A percentile compares a stretch with the other conserved stretches of the same genome.
Conservation (phyloP, 805 yeast genomes). For the Debaryomyces castellii region DNA sequence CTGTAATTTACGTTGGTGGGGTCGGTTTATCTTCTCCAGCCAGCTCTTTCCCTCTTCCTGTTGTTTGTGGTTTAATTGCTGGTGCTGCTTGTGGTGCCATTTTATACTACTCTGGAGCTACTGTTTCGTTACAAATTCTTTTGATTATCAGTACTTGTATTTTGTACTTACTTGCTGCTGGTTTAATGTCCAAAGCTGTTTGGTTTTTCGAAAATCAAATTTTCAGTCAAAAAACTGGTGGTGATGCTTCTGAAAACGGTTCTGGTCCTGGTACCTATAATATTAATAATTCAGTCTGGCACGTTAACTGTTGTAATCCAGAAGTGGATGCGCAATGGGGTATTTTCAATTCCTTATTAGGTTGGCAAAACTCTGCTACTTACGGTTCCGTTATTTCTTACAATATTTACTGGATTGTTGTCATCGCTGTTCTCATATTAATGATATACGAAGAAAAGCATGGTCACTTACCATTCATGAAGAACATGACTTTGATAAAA, state of each 20-base stretch:
- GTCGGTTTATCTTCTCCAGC: conserved; percentile 37
- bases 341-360: conserved; percentile 88
- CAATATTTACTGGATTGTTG: conserved; percentile 81
- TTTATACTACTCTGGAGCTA: conserved; percentile 80
- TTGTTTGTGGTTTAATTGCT: conserved; percentile 77
- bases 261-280: conserved; percentile 95
- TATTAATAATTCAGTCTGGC: conserved; percentile 81
- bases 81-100: conserved; percentile 71
- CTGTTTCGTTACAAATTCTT: conserved; percentile 82
- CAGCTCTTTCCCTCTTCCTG: conserved; percentile 90
- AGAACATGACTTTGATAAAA: conserved; percentile 33
- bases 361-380: conserved; percentile 98
- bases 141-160: conserved; percentile 85
- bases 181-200: conserved; percentile 88
- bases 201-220: conserved; percentile 81
- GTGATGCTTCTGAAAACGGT: conserved; percentile 93
- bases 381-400: conserved; percentile 88
- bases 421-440: conserved; percentile 53
- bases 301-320: conserved; percentile 96
- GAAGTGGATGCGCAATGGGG: conserved; percentile 94
- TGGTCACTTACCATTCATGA: conserved; percentile 76
- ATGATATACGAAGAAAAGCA: conserved; percentile 82
- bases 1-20: conserved; percentile 47
- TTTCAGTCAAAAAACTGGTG: conserved; percentile 73
- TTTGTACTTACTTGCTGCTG: conserved; percentile 86